A percentile compares a stretch with the other conserved stretches of the same genome.
Evolutionary conservation across 345 rosid genomes (phyloP).

Genomic region (Salix arbutifolia): DNA sequence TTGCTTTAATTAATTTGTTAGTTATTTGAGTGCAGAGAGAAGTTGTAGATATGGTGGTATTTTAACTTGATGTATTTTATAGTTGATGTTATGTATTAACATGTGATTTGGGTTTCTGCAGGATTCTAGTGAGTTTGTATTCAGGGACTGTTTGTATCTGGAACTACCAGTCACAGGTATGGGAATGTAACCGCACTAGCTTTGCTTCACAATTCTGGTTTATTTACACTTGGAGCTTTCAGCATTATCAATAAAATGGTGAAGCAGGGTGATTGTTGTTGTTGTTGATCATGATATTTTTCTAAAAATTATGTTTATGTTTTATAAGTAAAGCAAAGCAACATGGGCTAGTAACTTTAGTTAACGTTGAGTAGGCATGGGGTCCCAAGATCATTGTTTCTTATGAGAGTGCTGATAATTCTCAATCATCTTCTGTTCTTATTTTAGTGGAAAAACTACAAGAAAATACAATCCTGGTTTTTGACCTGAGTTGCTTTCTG

Average conservation of each 20-base stretch:
- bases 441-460: neutral
- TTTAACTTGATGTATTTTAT: neutral
- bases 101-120: slow-evolving; percentile 22
- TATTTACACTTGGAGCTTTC: neutral
- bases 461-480: neutral
- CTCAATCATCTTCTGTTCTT: neutral
- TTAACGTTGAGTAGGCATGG: neutral
- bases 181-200: neutral
- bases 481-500: neutral
- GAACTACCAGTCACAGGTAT: slow-evolving; percentile 83
- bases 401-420: neutral
- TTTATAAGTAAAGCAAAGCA: neutral
- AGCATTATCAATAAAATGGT: neutral
- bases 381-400: neutral
- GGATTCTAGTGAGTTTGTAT: slow-evolving; percentile 49
- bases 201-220: neutral
- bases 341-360: neutral
- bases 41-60: neutral
- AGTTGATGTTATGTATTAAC: neutral
- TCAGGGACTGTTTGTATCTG: slow-evolving; percentile 54
- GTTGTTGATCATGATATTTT: neutral
- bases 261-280: neutral
- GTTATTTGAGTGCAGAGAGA: neutral
- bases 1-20: neutral
- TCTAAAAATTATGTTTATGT: neutral